phyloP scores from a whole-genome alignment of 2,329 filamentous ascomycete species.

The Pezicula rhizophila region DNA sequence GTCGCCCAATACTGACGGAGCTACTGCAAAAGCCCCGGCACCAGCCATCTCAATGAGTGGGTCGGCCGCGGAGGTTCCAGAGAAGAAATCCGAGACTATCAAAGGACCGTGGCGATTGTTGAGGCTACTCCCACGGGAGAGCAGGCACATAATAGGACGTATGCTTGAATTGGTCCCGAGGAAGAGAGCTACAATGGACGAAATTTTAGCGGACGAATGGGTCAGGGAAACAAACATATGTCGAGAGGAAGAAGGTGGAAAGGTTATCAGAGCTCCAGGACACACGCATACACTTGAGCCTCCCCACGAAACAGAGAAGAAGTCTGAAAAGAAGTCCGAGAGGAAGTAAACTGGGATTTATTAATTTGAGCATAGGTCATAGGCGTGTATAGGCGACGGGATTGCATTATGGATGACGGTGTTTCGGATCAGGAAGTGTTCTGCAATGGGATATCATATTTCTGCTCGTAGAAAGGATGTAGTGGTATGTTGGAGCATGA shows the following conservation, averaged over 20 bases:
- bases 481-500: constrained; percentile 5
- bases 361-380: neutral
- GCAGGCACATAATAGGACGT: constrained; percentile 77
- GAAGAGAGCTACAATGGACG: constrained; percentile 75
- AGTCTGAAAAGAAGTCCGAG: neutral
- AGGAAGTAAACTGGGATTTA: neutral
- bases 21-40: constrained; percentile 7
- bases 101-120: constrained; percentile 89
- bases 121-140: constrained; percentile 81
- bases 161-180: constrained; percentile 90
- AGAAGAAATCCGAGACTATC: constrained; percentile 62
- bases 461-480: constrained; percentile 12
- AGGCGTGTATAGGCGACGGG: neutral
- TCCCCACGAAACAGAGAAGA: constrained; percentile 28
- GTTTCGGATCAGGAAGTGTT: constrained; percentile 8
- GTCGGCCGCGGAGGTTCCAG: constrained; percentile 21
- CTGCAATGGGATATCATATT: constrained; percentile 6
- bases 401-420: constrained; percentile 9
- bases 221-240: constrained; percentile 81
- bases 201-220: constrained; percentile 86
- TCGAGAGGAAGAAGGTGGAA: constrained; percentile 72
- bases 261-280: constrained; percentile 64
- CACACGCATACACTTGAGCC: constrained; percentile 85
- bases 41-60: neutral
- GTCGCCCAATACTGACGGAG: constrained; percentile 12